phyloP scores from a whole-genome alignment of 2,329 filamentous ascomycete species.

The Fusarium fujikuroi region DNA sequence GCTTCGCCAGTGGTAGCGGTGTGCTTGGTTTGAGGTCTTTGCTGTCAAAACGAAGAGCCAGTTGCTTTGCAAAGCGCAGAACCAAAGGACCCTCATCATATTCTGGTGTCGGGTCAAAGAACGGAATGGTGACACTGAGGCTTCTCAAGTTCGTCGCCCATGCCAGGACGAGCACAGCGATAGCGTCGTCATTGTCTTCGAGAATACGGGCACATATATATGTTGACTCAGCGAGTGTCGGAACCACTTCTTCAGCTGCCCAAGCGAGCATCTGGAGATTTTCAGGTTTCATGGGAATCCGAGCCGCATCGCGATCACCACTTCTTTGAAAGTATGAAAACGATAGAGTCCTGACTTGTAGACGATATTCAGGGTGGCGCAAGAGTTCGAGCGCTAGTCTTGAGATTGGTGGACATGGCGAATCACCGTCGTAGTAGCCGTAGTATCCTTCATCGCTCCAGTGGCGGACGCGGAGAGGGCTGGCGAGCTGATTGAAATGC shows the following conservation, averaged over 20 bases:
- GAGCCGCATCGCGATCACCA: accelerated
- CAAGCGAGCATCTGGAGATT: neutral
- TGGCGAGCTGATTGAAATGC: neutral
- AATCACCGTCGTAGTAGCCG: neutral
- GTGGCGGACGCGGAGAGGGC: neutral
- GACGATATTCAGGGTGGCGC: neutral
- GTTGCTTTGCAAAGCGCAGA: neutral
- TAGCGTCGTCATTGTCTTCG: neutral
- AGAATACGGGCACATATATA: neutral
- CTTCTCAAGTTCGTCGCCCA: neutral
- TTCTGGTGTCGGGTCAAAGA: accelerated
- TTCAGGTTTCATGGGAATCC: neutral
- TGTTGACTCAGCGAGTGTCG: neutral
- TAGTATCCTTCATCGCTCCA: neutral
- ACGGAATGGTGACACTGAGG: neutral
- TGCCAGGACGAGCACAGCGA: neutral
- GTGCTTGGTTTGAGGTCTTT: neutral
- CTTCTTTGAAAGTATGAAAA: neutral
- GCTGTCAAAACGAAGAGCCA: neutral
- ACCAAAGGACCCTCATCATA: neutral
- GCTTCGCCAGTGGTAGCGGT: neutral
- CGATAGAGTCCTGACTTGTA: neutral
- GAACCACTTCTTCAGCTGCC: neutral
- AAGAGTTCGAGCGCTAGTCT: neutral
- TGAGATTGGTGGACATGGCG: neutral